Conservation (phyloP, 148 eudicot genomes). For the Arbutus unedo region DNA sequence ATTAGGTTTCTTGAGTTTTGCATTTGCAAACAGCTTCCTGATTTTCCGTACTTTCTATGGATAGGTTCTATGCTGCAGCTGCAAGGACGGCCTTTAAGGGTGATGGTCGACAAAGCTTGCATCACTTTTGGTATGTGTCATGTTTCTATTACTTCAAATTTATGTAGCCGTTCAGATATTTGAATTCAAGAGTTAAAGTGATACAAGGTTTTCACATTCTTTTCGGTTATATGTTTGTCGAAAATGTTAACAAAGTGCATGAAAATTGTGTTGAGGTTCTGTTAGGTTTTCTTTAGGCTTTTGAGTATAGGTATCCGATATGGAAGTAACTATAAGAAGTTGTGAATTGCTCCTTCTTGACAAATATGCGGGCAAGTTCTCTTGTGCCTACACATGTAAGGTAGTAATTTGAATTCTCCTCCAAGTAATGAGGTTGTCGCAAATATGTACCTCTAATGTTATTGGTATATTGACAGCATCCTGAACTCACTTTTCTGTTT, state of each 20-base stretch:
- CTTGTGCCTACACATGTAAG: too few relatives aligned
- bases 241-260: background rate
- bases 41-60: slow-evolving; percentile 19
- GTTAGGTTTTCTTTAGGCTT: background rate
- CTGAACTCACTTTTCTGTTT: too few relatives aligned
- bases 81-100: slow-evolving; percentile 96
- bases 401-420: too few relatives aligned
- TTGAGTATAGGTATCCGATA: background rate
- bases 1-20: slow-evolving; percentile 15
- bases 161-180: background rate
- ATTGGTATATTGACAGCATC: too few relatives aligned
- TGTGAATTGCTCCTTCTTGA: background rate
- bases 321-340: background rate
- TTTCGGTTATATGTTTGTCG: background rate
- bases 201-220: background rate
- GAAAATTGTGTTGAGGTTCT: background rate
- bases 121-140: slow-evolving; percentile 78
- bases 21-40: slow-evolving; percentile 13
- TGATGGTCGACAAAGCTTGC: slow-evolving; percentile 93
- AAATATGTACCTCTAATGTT: too few relatives aligned
- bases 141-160: slow-evolving; percentile 8
- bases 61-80: slow-evolving; percentile 91
- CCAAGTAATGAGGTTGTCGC: too few relatives aligned
- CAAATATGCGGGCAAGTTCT: background rate
- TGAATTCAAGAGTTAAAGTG: background rate